These are phyloP conservation scores for Arthroderma sp. DNA, from an alignment of 2,329 filamentous ascomycete species.

Conservation along the genomic window DNA sequence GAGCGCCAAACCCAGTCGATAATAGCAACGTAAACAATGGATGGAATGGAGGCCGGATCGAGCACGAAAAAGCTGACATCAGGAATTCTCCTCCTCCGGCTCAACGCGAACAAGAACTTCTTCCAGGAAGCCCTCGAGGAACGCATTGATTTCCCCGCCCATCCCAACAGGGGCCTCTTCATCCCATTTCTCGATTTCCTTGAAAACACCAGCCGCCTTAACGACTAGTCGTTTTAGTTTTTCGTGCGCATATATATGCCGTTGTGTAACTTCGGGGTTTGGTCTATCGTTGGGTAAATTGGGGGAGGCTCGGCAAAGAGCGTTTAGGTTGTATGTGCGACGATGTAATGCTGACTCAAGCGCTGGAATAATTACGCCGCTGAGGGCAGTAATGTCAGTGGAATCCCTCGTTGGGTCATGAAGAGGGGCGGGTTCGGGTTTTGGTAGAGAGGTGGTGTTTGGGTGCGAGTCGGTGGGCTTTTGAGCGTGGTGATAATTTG, in stretches of 20 bases:
- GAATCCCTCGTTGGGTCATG: conserved; percentile 30
- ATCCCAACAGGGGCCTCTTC: conserved; percentile 79
- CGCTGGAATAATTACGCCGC: conserved; percentile 83
- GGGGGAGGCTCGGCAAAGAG: conserved; percentile 27
- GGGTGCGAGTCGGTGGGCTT: conserved; percentile 1
- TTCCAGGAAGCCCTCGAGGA: conserved; percentile 83
- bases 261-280: conserved; percentile 39
- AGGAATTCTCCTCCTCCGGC: conserved; percentile 53
- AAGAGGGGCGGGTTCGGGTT: conserved; percentile 19
- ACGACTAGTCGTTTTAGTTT: conserved; percentile 67
- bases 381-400: conserved; percentile 69
- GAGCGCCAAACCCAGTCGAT: too few relatives aligned
- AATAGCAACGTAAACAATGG: too few relatives aligned
- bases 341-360: conserved; percentile 81
- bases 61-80: too few relatives aligned
- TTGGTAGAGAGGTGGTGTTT: conserved; percentile 37
- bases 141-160: conserved; percentile 78
- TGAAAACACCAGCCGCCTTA: conserved; percentile 70
- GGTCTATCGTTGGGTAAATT: conserved; percentile 37
- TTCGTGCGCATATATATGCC: conserved; percentile 67
- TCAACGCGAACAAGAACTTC: conserved; percentile 88
- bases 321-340: conserved; percentile 46
- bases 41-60: too few relatives aligned
- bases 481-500: conserved; percentile 6
- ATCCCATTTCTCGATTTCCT: conserved; percentile 82